Evolutionary conservation across 2,329 filamentous ascomycete species (phyloP), one percentile per base, ranked within the genome.

Genomic region (Acephala macrosclerotiorum): DNA sequence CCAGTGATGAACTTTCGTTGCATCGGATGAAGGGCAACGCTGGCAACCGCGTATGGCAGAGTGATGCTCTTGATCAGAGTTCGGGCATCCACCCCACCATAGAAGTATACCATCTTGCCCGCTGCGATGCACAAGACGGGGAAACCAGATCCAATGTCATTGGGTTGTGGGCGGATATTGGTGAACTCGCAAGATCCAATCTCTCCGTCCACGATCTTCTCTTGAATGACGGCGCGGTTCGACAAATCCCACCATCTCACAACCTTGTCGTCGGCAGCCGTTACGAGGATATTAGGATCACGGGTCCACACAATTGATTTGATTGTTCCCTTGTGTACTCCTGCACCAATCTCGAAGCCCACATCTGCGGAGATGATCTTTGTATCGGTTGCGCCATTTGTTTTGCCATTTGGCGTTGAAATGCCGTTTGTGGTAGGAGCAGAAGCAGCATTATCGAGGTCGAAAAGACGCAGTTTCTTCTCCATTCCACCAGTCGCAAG

Each of bases 251-350:
- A 97, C 96, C 96, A 99, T 64, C 96, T 89, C 29, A 99, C 86
- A 56, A 91, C 93, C 77, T 96, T 96, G 77, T 97, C 95, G 70
- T 93, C 90, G 0, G 93, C 92, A 1, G 95, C 94, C 0, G 96
- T 99, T 59, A 97, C 91, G 64, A 99, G 83, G 69, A 95, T 89
- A 74, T 96, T 97, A 59, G 92, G 91, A 74, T 97, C 92, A 66
- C 89, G 87, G 60, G 93, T 93, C 96, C 96, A 99, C 67, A 97
- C 92, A 68, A 99, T 96, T 65, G 93, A 94, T 79, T 97, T 98
- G 84, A 99, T 98, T 36, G 92, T 92, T 56, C 91, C 92, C 18
- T 87, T 89, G 77, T 99, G 96, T 14, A 91, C 85, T 40, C 92
- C 93, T 7, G 90, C 85, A 22, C 94, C 96, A 71, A 99, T 95